These are phyloP conservation scores for Skeletonema tropicum DNA, from an alignment of 108 stramenopile species.

Conservation along the genomic window DNA sequence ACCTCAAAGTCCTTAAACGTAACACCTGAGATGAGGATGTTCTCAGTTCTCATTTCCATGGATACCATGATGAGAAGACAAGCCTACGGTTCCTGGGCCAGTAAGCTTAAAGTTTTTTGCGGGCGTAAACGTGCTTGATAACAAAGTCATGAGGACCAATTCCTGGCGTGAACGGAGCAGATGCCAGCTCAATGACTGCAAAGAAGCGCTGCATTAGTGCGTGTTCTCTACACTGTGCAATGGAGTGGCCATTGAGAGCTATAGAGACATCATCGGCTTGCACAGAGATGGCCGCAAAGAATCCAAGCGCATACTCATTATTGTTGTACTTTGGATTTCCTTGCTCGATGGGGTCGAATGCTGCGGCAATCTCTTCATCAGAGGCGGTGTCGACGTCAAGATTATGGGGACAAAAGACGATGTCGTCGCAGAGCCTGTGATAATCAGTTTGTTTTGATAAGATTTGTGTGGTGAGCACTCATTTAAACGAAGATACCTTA, in stretches of 20 bases:
- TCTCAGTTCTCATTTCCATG: constrained; percentile 38
- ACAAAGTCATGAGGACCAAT: constrained; percentile 30
- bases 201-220: constrained; percentile 47
- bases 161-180: constrained; percentile 19
- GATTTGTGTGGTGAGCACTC: not conserved
- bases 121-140: not conserved
- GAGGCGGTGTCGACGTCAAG: not conserved
- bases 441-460: too few species aligned
- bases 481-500: not conserved
- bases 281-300: constrained; percentile 36
- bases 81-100: constrained; percentile 28
- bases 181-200: constrained; percentile 32
- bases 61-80: constrained; percentile 38
- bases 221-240: constrained; percentile 26
- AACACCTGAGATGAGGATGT: constrained; percentile 18
- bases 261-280: constrained; percentile 18
- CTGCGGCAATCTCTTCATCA: not conserved
- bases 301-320: constrained; percentile 30
- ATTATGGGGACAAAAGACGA: constrained; percentile 27
- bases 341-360: constrained; percentile 1
- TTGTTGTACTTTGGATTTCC: constrained; percentile 14
- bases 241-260: constrained; percentile 26
- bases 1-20: constrained; percentile 28
- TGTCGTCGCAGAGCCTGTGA: not conserved
- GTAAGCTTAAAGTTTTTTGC: constrained; percentile 12